A percentile compares a stretch with the other conserved stretches of the same genome.
phyloP scores from a whole-genome alignment of 2,329 filamentous ascomycete genomes.

The Fusarium falciforme region DNA sequence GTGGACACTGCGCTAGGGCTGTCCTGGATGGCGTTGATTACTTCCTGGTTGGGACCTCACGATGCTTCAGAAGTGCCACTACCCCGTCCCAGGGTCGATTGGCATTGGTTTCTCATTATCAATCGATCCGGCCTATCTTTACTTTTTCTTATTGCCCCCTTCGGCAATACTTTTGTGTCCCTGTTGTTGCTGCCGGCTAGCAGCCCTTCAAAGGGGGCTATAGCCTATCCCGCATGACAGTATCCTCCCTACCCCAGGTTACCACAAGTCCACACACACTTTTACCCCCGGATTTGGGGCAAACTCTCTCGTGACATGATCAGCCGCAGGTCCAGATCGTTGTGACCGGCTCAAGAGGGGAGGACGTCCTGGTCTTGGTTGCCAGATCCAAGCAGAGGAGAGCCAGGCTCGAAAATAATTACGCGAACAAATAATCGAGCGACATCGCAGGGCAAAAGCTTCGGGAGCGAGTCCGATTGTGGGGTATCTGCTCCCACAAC shows the following conservation, averaged over 20 bases:
- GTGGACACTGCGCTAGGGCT: constrained; percentile 17
- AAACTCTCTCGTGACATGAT: constrained; percentile 21
- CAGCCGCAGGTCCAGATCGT: constrained; percentile 7
- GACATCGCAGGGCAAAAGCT: constrained; percentile 25
- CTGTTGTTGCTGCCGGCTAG: constrained; percentile 9
- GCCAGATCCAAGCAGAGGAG: constrained; percentile 7
- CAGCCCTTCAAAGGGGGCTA: constrained; percentile 6
- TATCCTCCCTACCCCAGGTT: constrained; percentile 37
- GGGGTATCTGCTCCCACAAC: constrained; percentile 33
- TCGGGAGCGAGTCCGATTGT: constrained; percentile 31
- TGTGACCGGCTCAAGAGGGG: neutral
- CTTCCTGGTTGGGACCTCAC: constrained; percentile 35
- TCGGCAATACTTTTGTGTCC: constrained; percentile 24
- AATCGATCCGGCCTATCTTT: constrained; percentile 26
- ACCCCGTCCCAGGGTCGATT: constrained; percentile 17
- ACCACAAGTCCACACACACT: constrained; percentile 40
- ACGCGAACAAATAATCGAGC: constrained; percentile 17
- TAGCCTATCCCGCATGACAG: constrained; percentile 18
- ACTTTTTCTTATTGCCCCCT: constrained; percentile 11
- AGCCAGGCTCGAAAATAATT: constrained; percentile 6
- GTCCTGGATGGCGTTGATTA: constrained; percentile 28
- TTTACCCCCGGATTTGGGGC: constrained; percentile 34
- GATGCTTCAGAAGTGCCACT: constrained; percentile 39
- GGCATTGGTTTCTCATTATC: constrained; percentile 22
- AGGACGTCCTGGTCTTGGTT: constrained; percentile 17